A percentile compares a stretch with the other conserved stretches of the same genome.
Conservation (phyloP, 2,329 filamentous ascomycete species). For the Ophiosphaerella korrae region DNA sequence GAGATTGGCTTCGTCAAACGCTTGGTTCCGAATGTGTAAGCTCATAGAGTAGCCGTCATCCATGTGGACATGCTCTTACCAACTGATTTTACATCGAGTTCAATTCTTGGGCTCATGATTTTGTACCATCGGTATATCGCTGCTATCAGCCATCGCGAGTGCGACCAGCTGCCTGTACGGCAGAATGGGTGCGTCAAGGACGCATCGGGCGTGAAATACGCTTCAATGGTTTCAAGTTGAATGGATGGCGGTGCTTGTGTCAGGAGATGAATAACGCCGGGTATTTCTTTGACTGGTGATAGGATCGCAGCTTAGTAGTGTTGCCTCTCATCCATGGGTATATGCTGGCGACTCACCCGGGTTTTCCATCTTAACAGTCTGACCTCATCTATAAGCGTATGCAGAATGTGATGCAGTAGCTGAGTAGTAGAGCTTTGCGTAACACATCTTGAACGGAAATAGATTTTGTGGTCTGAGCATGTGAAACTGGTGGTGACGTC, state of each 20-base stretch:
- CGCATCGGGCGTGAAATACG: conserved; percentile 75
- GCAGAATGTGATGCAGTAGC: neutral
- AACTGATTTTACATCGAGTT: conserved; percentile 67
- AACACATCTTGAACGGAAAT: too few species aligned
- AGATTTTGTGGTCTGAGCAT: conserved; percentile 1
- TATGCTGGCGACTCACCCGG: conserved; percentile 26
- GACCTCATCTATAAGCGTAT: neutral
- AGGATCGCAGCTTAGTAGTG: neutral
- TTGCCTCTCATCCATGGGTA: neutral
- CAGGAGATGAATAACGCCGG: conserved; percentile 68
- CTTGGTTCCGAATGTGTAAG: conserved; percentile 34
- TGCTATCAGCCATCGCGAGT: conserved; percentile 70
- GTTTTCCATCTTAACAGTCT: conserved; percentile 27
- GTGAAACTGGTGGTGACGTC: conserved; percentile 17
- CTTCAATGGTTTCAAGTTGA: conserved; percentile 68
- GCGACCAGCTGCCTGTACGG: conserved; percentile 63
- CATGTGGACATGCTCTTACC: conserved; percentile 45
- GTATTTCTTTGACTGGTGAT: conserved; percentile 62
- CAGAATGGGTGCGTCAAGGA: conserved; percentile 81
- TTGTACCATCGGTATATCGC: conserved; percentile 77
- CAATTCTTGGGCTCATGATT: conserved; percentile 76
- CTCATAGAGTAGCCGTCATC: neutral
- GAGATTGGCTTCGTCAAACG: conserved; percentile 68
- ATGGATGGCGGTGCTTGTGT: conserved; percentile 69
- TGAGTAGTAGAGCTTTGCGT: too few species aligned